phyloP scores from a whole-genome alignment of 768 basidiomycete species.

The Pleurotus citrinopileatus region DNA sequence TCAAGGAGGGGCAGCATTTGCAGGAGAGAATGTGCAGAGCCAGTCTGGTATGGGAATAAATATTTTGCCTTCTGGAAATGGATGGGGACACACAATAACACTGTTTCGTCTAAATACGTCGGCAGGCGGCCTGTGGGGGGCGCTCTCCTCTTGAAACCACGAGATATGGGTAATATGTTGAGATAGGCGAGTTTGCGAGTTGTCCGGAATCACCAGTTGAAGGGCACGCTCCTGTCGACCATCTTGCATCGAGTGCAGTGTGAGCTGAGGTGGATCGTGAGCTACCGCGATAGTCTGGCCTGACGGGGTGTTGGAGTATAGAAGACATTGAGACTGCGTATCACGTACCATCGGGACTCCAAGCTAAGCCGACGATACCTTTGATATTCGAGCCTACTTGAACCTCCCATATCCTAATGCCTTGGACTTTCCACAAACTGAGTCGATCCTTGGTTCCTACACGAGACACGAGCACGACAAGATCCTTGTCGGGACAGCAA shows the following conservation, averaged over 20 bases:
- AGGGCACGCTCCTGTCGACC: slow-evolving; percentile 55
- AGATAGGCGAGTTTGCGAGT: neutral
- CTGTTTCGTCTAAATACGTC: slow-evolving; percentile 73
- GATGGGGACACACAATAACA: slow-evolving; percentile 48
- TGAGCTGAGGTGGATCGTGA: slow-evolving; percentile 65
- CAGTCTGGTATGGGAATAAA: slow-evolving; percentile 50
- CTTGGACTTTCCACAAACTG: slow-evolving; percentile 79
- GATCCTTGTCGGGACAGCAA: slow-evolving; percentile 86
- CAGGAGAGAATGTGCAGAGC: slow-evolving; percentile 71
- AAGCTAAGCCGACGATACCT: slow-evolving; percentile 59
- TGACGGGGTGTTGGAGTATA: slow-evolving; percentile 22
- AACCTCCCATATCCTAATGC: slow-evolving; percentile 80
- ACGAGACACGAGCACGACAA: slow-evolving; percentile 64
- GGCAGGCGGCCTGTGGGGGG: slow-evolving; percentile 39
- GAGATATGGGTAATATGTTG: slow-evolving; percentile 55
- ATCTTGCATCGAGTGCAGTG: slow-evolving; percentile 77
- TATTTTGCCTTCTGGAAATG: slow-evolving; percentile 1
- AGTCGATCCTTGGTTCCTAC: slow-evolving; percentile 67
- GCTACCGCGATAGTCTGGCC: slow-evolving; percentile 71
- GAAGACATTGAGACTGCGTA: no score
- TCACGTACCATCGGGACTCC: slow-evolving; percentile 85
- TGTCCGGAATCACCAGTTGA: neutral
- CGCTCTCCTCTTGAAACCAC: slow-evolving; percentile 65
- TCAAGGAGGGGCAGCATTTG: slow-evolving; percentile 71
- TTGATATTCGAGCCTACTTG: slow-evolving; percentile 50